A percentile compares a stretch with the other conserved stretches of the same genome.
phyloP scores from a whole-genome alignment of 345 rosid species.

The Syzygium jambos region DNA sequence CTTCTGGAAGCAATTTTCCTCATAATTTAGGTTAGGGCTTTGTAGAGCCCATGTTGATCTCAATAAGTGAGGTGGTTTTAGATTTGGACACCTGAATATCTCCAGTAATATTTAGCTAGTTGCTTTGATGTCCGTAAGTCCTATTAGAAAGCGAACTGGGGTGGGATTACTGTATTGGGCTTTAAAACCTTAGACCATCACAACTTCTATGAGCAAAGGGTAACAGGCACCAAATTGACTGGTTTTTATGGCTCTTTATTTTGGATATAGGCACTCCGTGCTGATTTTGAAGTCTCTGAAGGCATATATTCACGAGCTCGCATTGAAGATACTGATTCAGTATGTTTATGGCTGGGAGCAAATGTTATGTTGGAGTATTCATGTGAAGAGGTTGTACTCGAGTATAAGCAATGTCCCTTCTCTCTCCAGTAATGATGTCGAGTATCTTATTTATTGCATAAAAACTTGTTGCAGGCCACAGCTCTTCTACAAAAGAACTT shows the following conservation, averaged over 20 bases:
- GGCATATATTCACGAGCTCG: slow-evolving; percentile 48
- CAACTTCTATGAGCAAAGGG: neutral
- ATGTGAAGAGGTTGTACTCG: slow-evolving; percentile 52
- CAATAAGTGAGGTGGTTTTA: neutral
- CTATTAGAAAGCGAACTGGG: neutral
- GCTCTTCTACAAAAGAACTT: slow-evolving; percentile 68
- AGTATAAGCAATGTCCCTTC: neutral
- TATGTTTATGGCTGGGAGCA: slow-evolving; percentile 96
- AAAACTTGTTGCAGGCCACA: slow-evolving; percentile 45
- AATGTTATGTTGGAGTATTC: slow-evolving; percentile 96
- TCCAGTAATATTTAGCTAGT: neutral
- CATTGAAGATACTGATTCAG: slow-evolving; percentile 56
- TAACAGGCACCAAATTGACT: neutral
- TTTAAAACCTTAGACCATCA: neutral
- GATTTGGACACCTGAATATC: neutral
- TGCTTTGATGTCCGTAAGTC: neutral
- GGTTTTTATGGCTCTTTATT: neutral
- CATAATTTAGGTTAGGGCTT: neutral
- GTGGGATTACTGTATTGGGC: neutral
- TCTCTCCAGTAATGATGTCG: neutral
- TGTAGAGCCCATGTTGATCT: neutral
- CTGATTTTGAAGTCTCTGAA: slow-evolving; percentile 93
- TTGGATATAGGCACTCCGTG: slow-evolving; percentile 44
- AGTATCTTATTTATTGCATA: neutral
- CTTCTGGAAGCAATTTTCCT: neutral